Percentiles rank a stretch among this genome's conserved stretches.
Evolutionary conservation across 768 basidiomycete species (phyloP).

Genomic region (Panaeolus papilionaceus): DNA sequence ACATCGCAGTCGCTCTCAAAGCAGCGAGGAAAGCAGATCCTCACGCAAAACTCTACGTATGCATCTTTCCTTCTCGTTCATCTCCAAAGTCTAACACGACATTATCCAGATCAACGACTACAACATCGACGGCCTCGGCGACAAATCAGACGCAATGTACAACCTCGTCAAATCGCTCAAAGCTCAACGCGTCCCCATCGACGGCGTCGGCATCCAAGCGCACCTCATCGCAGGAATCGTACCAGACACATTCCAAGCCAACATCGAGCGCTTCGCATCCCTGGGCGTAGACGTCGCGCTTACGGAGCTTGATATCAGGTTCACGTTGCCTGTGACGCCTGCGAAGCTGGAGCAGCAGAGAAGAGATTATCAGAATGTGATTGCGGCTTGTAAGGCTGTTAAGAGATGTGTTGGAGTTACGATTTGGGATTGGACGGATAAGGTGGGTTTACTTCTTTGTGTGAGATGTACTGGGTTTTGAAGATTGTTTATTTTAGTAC

Average conservation of each 20-base stretch:
- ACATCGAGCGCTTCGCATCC: slow-evolving; percentile 55
- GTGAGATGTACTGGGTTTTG: background rate
- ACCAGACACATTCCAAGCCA: slow-evolving; percentile 49
- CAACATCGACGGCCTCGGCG: slow-evolving; percentile 45
- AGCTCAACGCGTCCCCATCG: slow-evolving; percentile 52
- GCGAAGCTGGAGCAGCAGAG: slow-evolving; percentile 57
- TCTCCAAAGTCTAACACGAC: background rate
- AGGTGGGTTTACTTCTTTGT: slow-evolving; percentile 27
- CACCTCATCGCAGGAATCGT: slow-evolving; percentile 65
- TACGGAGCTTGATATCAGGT: slow-evolving; percentile 68
- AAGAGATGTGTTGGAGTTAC: slow-evolving; percentile 48
- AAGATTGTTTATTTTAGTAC: slow-evolving; percentile 31
- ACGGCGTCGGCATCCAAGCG: slow-evolving; percentile 63
- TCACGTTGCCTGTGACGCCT: slow-evolving; percentile 55
- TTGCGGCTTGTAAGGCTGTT: slow-evolving; percentile 55
- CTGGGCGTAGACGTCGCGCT: slow-evolving; percentile 70
- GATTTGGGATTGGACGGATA: slow-evolving; percentile 51
- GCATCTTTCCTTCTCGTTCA: background rate
- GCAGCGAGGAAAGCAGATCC: slow-evolving; percentile 59
- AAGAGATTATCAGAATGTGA: slow-evolving; percentile 59
- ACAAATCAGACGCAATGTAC: slow-evolving; percentile 59
- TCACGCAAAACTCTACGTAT: slow-evolving; percentile 56
- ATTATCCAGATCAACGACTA: slow-evolving; percentile 39
- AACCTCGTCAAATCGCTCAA: slow-evolving; percentile 56
- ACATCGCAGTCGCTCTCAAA: slow-evolving; percentile 52